Base-by-base conservation (phyloP, 108 stramenopile species). In the Pseudonitzschia delicatissima region DNA sequence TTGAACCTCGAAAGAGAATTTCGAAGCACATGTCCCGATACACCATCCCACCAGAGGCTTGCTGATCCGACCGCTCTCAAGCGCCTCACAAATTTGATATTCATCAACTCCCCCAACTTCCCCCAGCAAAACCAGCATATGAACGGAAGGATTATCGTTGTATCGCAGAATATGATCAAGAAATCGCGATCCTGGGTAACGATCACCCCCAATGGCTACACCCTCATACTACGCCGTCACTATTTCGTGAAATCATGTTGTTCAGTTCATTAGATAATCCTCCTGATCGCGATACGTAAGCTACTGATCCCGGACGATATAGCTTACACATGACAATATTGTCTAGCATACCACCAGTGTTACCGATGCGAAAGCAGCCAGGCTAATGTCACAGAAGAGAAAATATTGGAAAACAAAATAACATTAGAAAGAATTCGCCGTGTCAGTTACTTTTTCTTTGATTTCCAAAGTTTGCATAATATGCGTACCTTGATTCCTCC, bases 291-390 rank as follows among this genome's bases (percentile, higher is more conserved):
- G 86, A 87, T n/a, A 96, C 95, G 68, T 96, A 96, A 5, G 88
- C 89, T 31, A 96, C 95, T 4, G 83, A 86, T 7, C 87, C 93
- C 18, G 90, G 82, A 21, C 90, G 76, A 44, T 90, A 85, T 12
- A 96, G 73, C 77, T 96, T 96, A 53, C 82, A 84, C 82, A 91
- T 85, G 40, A 92, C 87, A 64, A 96, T 92, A 74, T 96, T 96
- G 69, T 96, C 95, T 5, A 96, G 74, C 95, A 96, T 96, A n/a
- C 95, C 95, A 9, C 92, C 95, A 44, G 95, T 96, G 69, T 96
- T 96, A 13, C 95, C 95, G 61, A 96, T 96, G 21, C 92, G 79
- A 67, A 96, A 93, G 78, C 95, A 96, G 29, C 95, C 95, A 20
- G 95, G 95, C 78, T 81, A 35, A 9, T 32, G 51, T 6, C n/a